These are phyloP conservation scores for Letharia columbiana DNA, from an alignment of 495 filamentous ascomycete genomes.

Conservation along the genomic window DNA sequence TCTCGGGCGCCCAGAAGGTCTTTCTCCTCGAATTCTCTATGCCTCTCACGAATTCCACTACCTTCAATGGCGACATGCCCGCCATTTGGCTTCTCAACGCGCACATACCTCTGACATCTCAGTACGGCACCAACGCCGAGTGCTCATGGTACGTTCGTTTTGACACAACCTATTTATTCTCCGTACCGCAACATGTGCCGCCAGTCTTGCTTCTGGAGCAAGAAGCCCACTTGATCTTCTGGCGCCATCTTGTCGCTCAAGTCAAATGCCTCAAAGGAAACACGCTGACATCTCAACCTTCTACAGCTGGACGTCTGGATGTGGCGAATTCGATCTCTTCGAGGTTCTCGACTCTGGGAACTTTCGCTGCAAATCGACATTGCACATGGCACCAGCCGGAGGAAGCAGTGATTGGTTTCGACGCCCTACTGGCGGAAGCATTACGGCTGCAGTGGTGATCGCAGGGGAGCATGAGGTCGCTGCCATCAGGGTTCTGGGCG, in stretches of 20 bases:
- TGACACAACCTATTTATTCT: no score
- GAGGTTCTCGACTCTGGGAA: conserved; percentile 50
- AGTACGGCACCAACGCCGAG: conserved; percentile 45
- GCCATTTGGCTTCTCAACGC: conserved; percentile 66
- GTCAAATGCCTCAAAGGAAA: no score
- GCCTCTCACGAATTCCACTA: conserved; percentile 39
- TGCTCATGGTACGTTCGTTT: conserved; percentile 32
- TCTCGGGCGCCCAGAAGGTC: conserved; percentile 49
- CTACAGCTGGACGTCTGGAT: conserved; percentile 58
- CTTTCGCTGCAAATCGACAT: conserved; percentile 45
- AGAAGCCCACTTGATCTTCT: no score
- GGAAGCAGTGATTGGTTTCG: conserved; percentile 56
- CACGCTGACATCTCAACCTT: no score
- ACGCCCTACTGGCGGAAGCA: conserved; percentile 43
- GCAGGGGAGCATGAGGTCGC: conserved; percentile 34
- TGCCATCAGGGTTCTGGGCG: conserved; percentile 35
- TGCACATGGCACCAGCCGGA: conserved; percentile 43
- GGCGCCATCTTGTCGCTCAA: no score
- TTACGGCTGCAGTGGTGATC: conserved; percentile 56
- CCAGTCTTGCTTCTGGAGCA: no score
- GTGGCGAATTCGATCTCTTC: conserved; percentile 65
- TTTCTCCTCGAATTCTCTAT: conserved; percentile 63
- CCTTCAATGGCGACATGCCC: conserved; percentile 49
- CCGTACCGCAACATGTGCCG: no score
- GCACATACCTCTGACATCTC: conserved; percentile 53